Evolutionary conservation across 2,329 filamentous ascomycete species (phyloP), one percentile per base, ranked within the genome.

Genomic region (Penicillium sp.): DNA sequence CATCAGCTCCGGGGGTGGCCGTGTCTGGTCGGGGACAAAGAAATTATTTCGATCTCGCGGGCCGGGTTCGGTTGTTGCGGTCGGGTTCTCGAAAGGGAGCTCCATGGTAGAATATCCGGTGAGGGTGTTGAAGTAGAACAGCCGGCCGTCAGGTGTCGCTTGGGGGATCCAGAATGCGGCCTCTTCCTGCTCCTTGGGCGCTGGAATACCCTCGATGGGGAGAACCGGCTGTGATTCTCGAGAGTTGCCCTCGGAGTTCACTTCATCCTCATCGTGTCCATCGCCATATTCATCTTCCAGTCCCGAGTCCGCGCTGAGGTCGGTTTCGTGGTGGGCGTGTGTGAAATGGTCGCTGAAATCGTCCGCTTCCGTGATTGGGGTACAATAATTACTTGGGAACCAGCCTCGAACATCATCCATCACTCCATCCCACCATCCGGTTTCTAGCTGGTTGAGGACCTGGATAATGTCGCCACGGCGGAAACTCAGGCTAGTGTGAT

Each of bases 341-440:
- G 83, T 82, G 62, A 80, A 79, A 15, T 82, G 78, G 53, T 90
- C 87, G 42, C 84, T 82, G 31, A 89, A 81, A 61, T 96, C 90
- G 66, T 91, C 89, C 50, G 89, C 84, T 67, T 86, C 87, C 59
- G 86, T 85, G 68, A 97, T 89, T 62, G 94, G 86, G 65, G 91
- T 88, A 79, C 94, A 97, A 79, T 99, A 99, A 76, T 99, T 99
- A 82, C 93, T 97, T 38, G 94, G 94, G 75, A 99, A 99, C 94
- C 94, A 99, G 73, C 94, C 94, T 73, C 94, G 88, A 66, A 96
- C 90, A 58, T 93, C 91, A 70, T 97, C 94, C 74, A 99, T 96
- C 55, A 99, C 91, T 49, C 94, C 94, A 78, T 99, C 94, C 94
- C 94, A 99, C 94, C 94, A 99, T 56, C 94, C 94, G 70, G 93